Evolutionary conservation across 2,329 filamentous ascomycete species (phyloP), one percentile per base, ranked within the genome.

Genomic region (Pseudopithomyces chartarum): DNA sequence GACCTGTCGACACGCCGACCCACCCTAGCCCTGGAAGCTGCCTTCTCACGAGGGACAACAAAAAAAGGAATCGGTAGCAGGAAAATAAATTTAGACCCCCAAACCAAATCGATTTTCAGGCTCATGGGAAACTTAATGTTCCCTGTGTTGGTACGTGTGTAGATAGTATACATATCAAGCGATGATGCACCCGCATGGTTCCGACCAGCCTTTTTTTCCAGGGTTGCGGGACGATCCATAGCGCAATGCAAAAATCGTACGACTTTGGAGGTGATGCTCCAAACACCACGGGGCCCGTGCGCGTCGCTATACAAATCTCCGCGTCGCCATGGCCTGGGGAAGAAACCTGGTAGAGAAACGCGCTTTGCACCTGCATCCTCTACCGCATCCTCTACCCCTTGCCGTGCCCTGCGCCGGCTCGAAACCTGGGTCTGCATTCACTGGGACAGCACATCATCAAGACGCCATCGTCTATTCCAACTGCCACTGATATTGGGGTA

Each of bases 171-270:
- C n/a, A n/a, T n/a, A n/a, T n/a, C 32, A 22, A 48, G 45, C 48
- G 50, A 50, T 45, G 55, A 51, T 23, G 17, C 19, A n/a, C n/a
- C n/a, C n/a, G 19, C 23, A 51, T 34, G 36, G 42, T 42, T 40
- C 42, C 32, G 49, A 44, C 19, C 34, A 49, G 50, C 50, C 55
- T 52, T 50, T 52, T 52, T 50, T 52, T 56, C 57, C 60, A 66
- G 62, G 60, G 57, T 57, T 54, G 45, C 65, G 65, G 64, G 52
- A 61, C 65, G 64, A 57, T 40, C 62, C 67, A 62, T 52, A 46
- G 44, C 44, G 61, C 65, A 61, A 66, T 64, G 66, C 66, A 52
- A 67, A 55, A 68, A 67, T 71, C 69, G 66, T 71, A 72, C 64
- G 68, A 72, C 67, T 65, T 61, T 63, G 39, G 34, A 20, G 39